Base-by-base conservation (phyloP, 2,329 filamentous ascomycete species). In the Fusarium irregulare region DNA sequence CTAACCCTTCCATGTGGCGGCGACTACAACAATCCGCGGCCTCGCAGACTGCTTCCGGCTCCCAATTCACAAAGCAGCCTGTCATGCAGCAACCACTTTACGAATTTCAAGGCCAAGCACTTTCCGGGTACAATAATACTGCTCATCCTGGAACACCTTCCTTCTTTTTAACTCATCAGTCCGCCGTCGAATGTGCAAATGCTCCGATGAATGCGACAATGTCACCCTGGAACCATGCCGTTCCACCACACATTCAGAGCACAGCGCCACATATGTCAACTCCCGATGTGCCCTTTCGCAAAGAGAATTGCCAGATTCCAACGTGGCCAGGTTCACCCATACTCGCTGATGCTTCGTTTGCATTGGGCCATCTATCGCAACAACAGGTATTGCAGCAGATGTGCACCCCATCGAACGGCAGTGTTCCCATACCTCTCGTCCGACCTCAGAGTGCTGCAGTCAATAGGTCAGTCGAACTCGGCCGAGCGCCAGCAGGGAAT, bases 1-100 rank as follows among this genome's bases (percentile, higher is more conserved):
- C 93, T 10, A 94, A 92, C 76, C 81, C 87, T 21, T 80, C 82
- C 18, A 92, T 93, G 90, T 93, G 89, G 90, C 83, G 83, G 21
- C 84, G 30, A 23, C 46, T 21, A 16, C 32, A 46, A 11, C 32
- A 40, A 44, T 44, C 41, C 34, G 28, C 16, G 16, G 5, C 32
- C 16, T 37, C 34, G 7, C 42, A 46, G 7, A 21, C 20, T 2
- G 84, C 40, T 78, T 81, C 20, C 79, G 82, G 16, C 78, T 64
- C 78, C 80, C 69, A 80, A 76, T 57, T 81, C 78, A 45, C 83
- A 79, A 77, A 78, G 76, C 32, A 42, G 18, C n/a, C 13, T 20
- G 5, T 7, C 8, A 23, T 28, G 16, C 16, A n/a, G 16, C 45
- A 37, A 28, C n/a, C 46, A 41, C n/a, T 57, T 9, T 64, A n/a